Percentiles rank a stretch among this genome's conserved stretches.
phyloP scores from a whole-genome alignment of 495 filamentous ascomycete genomes.

The Penicillium psychrofluorescens region DNA sequence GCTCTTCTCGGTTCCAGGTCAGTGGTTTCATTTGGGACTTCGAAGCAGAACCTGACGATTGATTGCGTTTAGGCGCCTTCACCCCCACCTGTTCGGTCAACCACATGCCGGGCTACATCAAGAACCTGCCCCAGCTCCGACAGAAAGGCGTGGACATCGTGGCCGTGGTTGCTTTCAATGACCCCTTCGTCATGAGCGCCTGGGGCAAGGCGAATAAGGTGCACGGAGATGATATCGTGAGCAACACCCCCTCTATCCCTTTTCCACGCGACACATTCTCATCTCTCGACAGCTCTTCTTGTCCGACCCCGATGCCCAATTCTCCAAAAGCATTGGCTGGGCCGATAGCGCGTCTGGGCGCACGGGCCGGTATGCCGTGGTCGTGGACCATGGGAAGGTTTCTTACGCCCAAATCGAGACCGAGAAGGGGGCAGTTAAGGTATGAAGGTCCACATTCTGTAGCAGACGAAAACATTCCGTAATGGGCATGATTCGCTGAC shows the following conservation, averaged over 20 bases:
- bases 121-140: constrained; percentile 62
- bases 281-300: constrained; percentile 61
- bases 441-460: neutral
- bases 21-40: constrained; percentile 1
- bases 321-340: constrained; percentile 79
- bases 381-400: constrained; percentile 85
- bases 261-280: neutral
- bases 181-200: constrained; percentile 84
- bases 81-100: constrained; percentile 83
- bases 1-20: constrained; percentile 77
- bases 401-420: constrained; percentile 77
- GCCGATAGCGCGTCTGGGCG: constrained; percentile 51
- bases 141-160: constrained; percentile 80
- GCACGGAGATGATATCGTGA: constrained; percentile 65
- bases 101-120: constrained; percentile 79
- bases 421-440: constrained; percentile 47
- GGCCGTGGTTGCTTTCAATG: constrained; percentile 78
- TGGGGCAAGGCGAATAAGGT: constrained; percentile 91
- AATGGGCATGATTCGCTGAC: neutral
- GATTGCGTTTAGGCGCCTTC: constrained; percentile 59
- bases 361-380: constrained; percentile 76
- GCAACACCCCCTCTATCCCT: constrained; percentile 13
- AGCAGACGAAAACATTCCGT: too few species aligned
- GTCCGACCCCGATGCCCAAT: constrained; percentile 64
- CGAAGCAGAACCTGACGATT: neutral